Evolutionary conservation across 2,329 filamentous ascomycete species (phyloP), one percentile per base, ranked within the genome.

Genomic region (Aspergillus candidus): DNA sequence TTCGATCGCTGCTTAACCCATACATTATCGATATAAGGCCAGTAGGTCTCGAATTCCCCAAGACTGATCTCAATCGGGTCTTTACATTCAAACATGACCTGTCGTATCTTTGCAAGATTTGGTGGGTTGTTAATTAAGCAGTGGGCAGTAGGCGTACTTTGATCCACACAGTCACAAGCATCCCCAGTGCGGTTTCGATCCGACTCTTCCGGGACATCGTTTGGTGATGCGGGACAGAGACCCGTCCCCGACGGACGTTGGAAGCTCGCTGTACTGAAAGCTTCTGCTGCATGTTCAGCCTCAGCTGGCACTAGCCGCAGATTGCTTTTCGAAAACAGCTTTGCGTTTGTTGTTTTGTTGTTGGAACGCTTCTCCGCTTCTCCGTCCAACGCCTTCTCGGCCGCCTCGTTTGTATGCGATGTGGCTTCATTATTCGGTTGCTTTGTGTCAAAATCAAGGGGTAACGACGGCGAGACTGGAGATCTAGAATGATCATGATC

Each of bases 11-110:
- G 68, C 41, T 72, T 72, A 10, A 72, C 69, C 71, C 71, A 74
- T n/a, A 73, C 67, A 50, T 74, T 74, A 51, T 74, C 71, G 39
- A 73, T 68, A 40, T 71, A 74, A 6, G 71, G 71, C 65, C 70
- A 73, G 50, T 72, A 73, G 12, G 60, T 66, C 45, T 72, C 68
- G 46, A 72, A 73, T 41, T 74, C 71, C 17, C 67, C 63, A 32
- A 68, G 52, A 13, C 65, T 68, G 36, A 74, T 67, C 54, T 73
- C 70, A 40, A 74, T 67, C 6, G 69, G 65, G 32, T 72, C 69
- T 37, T 65, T 68, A 53, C 71, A 62, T 39, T 72, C 69, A 47
- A 72, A 73, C 36, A 73, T 53, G 17, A 68, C 60, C 41, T 66
- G 63, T 29, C 71, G 62, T 47, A 73, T 71, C 10, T 58, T 55